Conservation (phyloP, 2,329 filamentous ascomycete genomes). For the Nemania sp. region DNA sequence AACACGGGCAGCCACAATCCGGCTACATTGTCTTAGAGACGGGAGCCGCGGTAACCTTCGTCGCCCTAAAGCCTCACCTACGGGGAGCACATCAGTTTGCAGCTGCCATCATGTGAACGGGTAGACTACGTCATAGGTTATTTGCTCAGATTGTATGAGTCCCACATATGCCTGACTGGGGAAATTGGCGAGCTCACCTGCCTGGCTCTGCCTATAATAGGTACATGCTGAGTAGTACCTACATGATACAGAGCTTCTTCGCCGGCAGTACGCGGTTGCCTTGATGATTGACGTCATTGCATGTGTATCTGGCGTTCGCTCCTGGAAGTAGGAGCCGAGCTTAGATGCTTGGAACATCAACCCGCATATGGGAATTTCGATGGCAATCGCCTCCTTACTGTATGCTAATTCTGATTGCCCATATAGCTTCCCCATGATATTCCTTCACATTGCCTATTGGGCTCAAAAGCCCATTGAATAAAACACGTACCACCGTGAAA, state of each 20-base stretch:
- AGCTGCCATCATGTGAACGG: constrained; percentile 3
- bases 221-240: too few relatives aligned
- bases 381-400: too few relatives aligned
- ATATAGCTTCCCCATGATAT: too few relatives aligned
- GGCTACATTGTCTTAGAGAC: too few relatives aligned
- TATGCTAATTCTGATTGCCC: too few relatives aligned
- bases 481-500: too few relatives aligned
- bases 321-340: neutral
- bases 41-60: too few relatives aligned
- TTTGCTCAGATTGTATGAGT: constrained; percentile 5
- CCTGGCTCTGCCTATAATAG: too few relatives aligned
- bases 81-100: neutral
- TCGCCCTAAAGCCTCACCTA: neutral
- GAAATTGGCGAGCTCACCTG: neutral
- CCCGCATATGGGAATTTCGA: constrained; percentile 7
- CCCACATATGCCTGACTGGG: neutral
- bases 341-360: neutral
- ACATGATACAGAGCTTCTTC: neutral
- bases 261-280: neutral
- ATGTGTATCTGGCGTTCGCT: neutral
- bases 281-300: constrained; percentile 19
- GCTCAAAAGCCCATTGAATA: too few relatives aligned
- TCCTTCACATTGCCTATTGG: too few relatives aligned
- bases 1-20: too few relatives aligned
- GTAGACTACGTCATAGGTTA: constrained; percentile 17